Base-by-base conservation (phyloP, 78 protist species). In the Dictyostelium firmibasis region DNA sequence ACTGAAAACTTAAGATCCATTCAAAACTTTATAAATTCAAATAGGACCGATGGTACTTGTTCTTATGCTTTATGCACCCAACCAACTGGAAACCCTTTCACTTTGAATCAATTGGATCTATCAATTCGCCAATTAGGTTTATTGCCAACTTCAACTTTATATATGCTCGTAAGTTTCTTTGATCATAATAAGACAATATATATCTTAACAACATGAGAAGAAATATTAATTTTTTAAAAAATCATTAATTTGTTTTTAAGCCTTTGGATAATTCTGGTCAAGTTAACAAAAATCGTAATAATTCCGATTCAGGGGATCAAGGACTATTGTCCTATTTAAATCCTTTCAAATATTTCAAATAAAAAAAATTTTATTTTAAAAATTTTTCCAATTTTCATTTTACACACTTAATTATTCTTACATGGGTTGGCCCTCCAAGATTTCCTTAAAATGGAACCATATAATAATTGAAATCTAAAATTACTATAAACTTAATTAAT, bases 311-410 rank as follows among this genome's bases (percentile, higher is more conserved):
- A 4, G 43, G 43, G n/a, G 57, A 20, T 0, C 29, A 47, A 36
- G 33, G 83, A 23, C 20, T 76, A 4, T 9, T 76, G n/a, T 33
- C 62, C 41, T 76, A 8, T 38, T 76, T 76, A 41, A 76, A 76
- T 76, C 83, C 83, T 14, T 76, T 76, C 31, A 76, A 76, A n/a
- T 76, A 36, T n/a, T 76, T 76, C 57, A 76, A 76, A 76, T 76
- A 76, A 67, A 57, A n/a, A n/a, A n/a, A n/a, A n/a, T n/a, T n/a
- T n/a, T n/a, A n/a, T n/a, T n/a, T n/a, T n/a, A n/a, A n/a, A n/a
- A n/a, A n/a, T n/a, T n/a, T n/a, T n/a, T n/a, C n/a, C n/a, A n/a
- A n/a, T n/a, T n/a, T n/a, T n/a, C n/a, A n/a, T n/a, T n/a, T n/a
- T n/a, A n/a, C n/a, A n/a, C n/a, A n/a, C n/a, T n/a, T n/a, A n/a